Evolutionary conservation across 352 stramenopile species (phyloP).

Genomic region (Phytopythium ostracodes): DNA sequence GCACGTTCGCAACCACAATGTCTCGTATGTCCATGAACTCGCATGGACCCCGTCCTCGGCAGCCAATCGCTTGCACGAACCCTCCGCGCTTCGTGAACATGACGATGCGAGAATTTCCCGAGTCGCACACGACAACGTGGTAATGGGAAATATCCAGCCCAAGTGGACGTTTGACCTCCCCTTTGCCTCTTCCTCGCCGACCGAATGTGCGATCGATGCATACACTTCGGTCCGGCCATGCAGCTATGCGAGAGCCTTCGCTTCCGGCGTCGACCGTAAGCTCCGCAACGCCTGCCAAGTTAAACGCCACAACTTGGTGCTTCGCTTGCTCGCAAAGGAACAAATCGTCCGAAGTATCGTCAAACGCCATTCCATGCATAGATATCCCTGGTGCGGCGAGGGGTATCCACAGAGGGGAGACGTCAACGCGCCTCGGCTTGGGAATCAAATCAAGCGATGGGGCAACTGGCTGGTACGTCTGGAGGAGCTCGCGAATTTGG

Average conservation of each 20-base stretch:
- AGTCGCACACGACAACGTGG: slow-evolving; percentile 60
- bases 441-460: slow-evolving; percentile 2
- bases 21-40: slow-evolving; percentile 53
- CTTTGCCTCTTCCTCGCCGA: slow-evolving; percentile 20
- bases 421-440: background rate
- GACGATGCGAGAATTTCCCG: slow-evolving; percentile 40
- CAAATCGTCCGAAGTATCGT: slow-evolving; percentile 53
- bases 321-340: slow-evolving; percentile 52
- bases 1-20: slow-evolving; percentile 50
- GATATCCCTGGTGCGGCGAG: background rate
- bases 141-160: slow-evolving; percentile 64
- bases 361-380: slow-evolving; percentile 25
- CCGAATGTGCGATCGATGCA: slow-evolving; percentile 23
- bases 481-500: slow-evolving; percentile 32
- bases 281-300: slow-evolving; percentile 13
- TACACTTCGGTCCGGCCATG: background rate
- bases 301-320: slow-evolving; percentile 49
- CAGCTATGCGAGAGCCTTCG: background rate
- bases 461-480: slow-evolving; percentile 14
- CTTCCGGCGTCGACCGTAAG: background rate
- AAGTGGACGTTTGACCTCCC: slow-evolving; percentile 35
- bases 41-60: slow-evolving; percentile 25
- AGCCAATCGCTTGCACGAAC: slow-evolving; percentile 43
- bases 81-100: slow-evolving; percentile 53
- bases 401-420: background rate